Base-by-base conservation (phyloP, 805 yeast species). In the Saccharomycopsis fibuligera region DNA sequence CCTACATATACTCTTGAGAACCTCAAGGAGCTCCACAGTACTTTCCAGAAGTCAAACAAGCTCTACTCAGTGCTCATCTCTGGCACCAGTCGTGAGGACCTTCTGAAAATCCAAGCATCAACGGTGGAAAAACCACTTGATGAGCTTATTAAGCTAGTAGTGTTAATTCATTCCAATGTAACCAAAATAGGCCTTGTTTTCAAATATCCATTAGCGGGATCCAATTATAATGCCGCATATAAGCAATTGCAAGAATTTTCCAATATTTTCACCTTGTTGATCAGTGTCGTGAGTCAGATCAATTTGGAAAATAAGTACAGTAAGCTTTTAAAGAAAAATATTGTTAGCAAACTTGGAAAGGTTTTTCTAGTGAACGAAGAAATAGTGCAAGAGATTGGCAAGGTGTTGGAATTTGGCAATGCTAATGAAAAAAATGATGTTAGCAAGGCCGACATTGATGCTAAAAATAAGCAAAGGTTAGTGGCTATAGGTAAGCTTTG, bases 101-200 rank as follows among this genome's bases (percentile, higher is more conserved):
- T 27, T 8, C 31, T 8, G 12, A 27, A 27, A 12, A 27, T 33
- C n/a, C 19, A 33, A 9, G 37, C 37, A 12, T 9, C 37, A 6
- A n/a, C 14, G 6, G 37, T 33, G 19, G 37, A 33, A 33, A 33
- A 33, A 6, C 37, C 37, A 33, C 6, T 78, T 6, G 67, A 64
- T 4, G 95, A 87, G 57, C 57, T 86, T 14, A 62, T 59, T 4
- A 88, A 87, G 60, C 58, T 85, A 5, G 61, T 78, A 17, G 70
- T 75, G 49, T 66, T 87, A 35, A 68, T 83, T 6, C 80, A 73
- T 61, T 89, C 96, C 1, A 89, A 86, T 60, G 71, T 83, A 2
- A 87, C 96, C 2, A 86, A 86, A 60, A 68, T 86, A 4, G 90
- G 89, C 1, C 72, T 83, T 24, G 75, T 83, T 0, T 83, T 79